A percentile compares a stretch with the other conserved stretches of the same genome.
Conservation (phyloP, 2,329 filamentous ascomycete species). For the Cercospora sp. region DNA sequence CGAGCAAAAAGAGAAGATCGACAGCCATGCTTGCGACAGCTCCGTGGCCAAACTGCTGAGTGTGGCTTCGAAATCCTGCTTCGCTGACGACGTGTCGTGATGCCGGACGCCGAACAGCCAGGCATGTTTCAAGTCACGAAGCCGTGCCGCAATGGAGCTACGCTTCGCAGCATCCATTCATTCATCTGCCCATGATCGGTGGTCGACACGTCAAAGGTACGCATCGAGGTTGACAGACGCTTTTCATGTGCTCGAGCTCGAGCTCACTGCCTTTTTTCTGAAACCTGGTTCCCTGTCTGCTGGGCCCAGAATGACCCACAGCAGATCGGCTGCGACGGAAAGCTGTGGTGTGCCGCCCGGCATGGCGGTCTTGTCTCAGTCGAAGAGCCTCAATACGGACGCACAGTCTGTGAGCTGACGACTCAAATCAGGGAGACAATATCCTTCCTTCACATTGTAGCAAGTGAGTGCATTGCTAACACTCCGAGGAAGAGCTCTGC, state of each 20-base stretch:
- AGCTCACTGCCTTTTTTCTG: not conserved
- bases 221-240: not conserved
- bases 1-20: constrained; percentile 11
- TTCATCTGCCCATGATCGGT: not conserved
- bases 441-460: not conserved
- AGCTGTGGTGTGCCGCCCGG: not conserved
- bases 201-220: not conserved
- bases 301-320: not conserved
- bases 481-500: not conserved
- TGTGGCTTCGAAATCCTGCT: not conserved
- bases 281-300: not conserved
- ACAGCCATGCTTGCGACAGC: constrained; percentile 5
- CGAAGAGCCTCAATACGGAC: not conserved
- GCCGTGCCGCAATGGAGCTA: not conserved
- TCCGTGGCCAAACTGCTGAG: not conserved
- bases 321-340: not conserved
- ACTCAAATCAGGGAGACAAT: not conserved
- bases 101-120: not conserved
- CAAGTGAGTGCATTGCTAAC: not conserved
- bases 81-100: not conserved
- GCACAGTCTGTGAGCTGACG: not conserved
- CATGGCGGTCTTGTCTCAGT: not conserved
- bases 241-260: constrained; percentile 2
- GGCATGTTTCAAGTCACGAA: constrained; percentile 1
- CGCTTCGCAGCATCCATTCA: not conserved